phyloP scores from a whole-genome alignment of 768 basidiomycete genomes.

The Leucogyrophana mollusca region DNA sequence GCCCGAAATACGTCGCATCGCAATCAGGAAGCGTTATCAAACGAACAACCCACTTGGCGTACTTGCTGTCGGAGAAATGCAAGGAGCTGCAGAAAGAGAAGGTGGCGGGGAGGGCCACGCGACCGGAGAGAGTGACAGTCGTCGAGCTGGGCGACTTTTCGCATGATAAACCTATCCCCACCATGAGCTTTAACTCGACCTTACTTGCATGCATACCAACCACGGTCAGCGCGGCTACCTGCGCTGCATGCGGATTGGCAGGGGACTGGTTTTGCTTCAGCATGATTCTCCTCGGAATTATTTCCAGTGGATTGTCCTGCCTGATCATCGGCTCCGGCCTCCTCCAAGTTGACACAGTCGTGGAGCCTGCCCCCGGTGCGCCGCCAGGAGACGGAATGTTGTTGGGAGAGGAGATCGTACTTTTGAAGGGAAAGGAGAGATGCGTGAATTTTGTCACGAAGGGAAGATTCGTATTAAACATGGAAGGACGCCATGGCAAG shows the following conservation, averaged over 20 bases:
- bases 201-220: constrained; percentile 25
- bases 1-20: constrained; percentile 23
- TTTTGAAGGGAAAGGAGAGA: constrained; percentile 30
- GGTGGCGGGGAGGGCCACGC: constrained; percentile 1
- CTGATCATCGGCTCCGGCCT: constrained; percentile 28
- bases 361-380: constrained; percentile 18
- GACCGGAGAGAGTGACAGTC: constrained; percentile 17
- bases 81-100: background rate
- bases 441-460: constrained; percentile 31
- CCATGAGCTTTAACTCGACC: background rate
- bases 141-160: constrained; percentile 20
- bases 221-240: constrained; percentile 17
- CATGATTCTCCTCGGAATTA: constrained; percentile 32
- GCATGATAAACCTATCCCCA: constrained; percentile 12
- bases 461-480: constrained; percentile 24
- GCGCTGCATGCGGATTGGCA: constrained; percentile 21
- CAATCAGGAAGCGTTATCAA: constrained; percentile 28
- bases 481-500: constrained; percentile 2
- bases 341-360: constrained; percentile 15
- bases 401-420: constrained; percentile 21
- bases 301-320: constrained; percentile 29
- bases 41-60: constrained; percentile 27
- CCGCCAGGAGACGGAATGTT: constrained; percentile 33
- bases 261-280: constrained; percentile 30
- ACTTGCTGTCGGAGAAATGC: constrained; percentile 21